phyloP scores from a whole-genome alignment of 306 rosid genomes.

The Malus asiatica region DNA sequence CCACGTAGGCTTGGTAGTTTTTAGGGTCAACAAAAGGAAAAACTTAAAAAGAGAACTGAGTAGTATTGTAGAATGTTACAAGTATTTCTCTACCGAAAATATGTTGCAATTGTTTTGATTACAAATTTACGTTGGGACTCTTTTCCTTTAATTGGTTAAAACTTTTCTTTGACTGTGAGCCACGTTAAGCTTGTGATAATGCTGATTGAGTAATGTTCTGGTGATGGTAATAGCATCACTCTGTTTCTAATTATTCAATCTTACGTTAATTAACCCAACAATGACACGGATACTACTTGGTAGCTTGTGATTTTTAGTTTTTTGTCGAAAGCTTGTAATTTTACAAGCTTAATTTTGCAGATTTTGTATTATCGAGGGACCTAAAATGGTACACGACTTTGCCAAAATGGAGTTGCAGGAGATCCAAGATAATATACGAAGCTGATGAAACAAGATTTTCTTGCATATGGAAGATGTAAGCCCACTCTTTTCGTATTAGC shows the following conservation, averaged over 20 bases:
- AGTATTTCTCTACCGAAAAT: not conserved
- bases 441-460: conserved; percentile 87
- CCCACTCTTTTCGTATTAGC: not conserved
- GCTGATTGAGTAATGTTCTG: not conserved
- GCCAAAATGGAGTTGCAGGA: conserved; percentile 86
- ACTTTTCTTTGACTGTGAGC: not conserved
- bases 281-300: too few species aligned
- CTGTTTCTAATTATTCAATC: too few species aligned
- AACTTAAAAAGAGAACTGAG: not conserved
- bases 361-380: conserved; percentile 94
- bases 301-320: too few species aligned
- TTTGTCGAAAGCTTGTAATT: too few species aligned
- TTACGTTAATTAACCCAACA: too few species aligned
- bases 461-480: conserved; percentile 95
- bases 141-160: not conserved
- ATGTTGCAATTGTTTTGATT: not conserved
- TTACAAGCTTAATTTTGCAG: conserved; percentile 20
- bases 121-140: not conserved
- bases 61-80: not conserved
- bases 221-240: too few species aligned
- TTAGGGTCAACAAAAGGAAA: not conserved
- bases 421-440: conserved; percentile 80
- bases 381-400: conserved; percentile 81
- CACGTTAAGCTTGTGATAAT: not conserved
- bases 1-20: too few species aligned